Percentiles rank a stretch among this genome's conserved stretches.
Conservation (phyloP, 2,329 filamentous ascomycete genomes). For the Acarospora socialis region DNA sequence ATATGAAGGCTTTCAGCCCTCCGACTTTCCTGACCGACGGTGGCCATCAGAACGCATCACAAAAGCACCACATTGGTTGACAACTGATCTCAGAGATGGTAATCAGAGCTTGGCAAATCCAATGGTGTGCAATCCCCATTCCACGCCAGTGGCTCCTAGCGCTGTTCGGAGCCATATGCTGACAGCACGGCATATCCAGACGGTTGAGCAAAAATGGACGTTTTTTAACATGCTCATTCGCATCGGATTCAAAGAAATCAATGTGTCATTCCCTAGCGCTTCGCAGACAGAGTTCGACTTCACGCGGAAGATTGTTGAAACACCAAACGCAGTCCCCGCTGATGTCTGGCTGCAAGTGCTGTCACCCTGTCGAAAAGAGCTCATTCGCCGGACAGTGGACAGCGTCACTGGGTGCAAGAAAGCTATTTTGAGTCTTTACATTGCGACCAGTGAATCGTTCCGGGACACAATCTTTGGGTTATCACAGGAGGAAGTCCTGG, state of each 20-base stretch:
- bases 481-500: neutral
- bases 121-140: slow-evolving; percentile 49
- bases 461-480: slow-evolving; percentile 9
- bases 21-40: slow-evolving; percentile 39
- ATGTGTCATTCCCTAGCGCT: slow-evolving; percentile 88
- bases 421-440: slow-evolving; percentile 11
- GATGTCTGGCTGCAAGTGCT: slow-evolving; percentile 89
- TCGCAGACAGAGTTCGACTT: slow-evolving; percentile 96
- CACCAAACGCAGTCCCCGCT: slow-evolving; percentile 67
- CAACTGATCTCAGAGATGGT: slow-evolving; percentile 77
- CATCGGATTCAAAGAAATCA: slow-evolving; percentile 94
- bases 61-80: slow-evolving; percentile 81
- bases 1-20: slow-evolving; percentile 32
- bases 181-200: slow-evolving; percentile 42
- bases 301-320: slow-evolving; percentile 72
- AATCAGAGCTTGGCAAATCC: slow-evolving; percentile 89
- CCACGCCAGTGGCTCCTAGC: slow-evolving; percentile 1
- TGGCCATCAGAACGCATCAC: slow-evolving; percentile 74
- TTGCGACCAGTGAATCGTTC: slow-evolving; percentile 10
- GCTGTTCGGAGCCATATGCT: slow-evolving; percentile 3
- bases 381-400: slow-evolving; percentile 81
- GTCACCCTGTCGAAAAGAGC: slow-evolving; percentile 82
- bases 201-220: slow-evolving; percentile 83
- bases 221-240: slow-evolving; percentile 92
- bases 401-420: slow-evolving; percentile 54